Conservation (phyloP, 176 grass and related monocot species). For the sorghum (Sorghum bicolor) region Sorghum_bicolor_NCBIv3 NC_012873.2:60264501-60265000, state of each 20-base stretch:
- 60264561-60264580: constrained; percentile 40
- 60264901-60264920: background rate
- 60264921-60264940: background rate
- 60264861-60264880: background rate
- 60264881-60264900: background rate
- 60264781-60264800: background rate
- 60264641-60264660: background rate
- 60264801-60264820: constrained; percentile 11
- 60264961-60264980: background rate
- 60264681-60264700: background rate
- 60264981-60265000: background rate
- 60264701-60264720: background rate
- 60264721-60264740: constrained; percentile 7
- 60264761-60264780: background rate
- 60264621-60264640: background rate
- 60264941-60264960: background rate
- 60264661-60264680: background rate
- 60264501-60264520: constrained; percentile 38
- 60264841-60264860: background rate
- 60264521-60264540: constrained; percentile 47
- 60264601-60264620: constrained; percentile 22
- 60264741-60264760: background rate
- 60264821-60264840: background rate
- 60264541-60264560: constrained; percentile 35
- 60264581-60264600: background rate